These are phyloP conservation scores for Leishmania major DNA, from an alignment of 208 protist species.

Conservation along the genomic window DNA sequence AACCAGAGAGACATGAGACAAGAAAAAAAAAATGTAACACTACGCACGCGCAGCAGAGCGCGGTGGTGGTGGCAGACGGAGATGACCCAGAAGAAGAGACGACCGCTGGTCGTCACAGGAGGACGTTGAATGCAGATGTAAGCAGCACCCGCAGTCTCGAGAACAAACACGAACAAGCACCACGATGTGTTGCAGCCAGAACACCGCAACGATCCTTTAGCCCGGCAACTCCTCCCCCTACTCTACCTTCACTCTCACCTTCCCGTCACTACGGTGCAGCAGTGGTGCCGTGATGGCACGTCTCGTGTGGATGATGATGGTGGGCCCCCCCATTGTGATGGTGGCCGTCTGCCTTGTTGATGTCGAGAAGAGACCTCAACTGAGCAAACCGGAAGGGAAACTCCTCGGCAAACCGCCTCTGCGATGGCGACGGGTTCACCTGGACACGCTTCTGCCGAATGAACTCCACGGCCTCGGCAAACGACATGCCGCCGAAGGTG, in stretches of 20 bases:
- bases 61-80: not conserved
- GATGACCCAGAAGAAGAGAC: not conserved
- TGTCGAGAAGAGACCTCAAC: conserved; percentile 35
- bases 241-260: not conserved
- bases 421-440: conserved; percentile 69
- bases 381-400: conserved; percentile 56
- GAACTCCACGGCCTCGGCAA: conserved; percentile 47
- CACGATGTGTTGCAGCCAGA: not conserved
- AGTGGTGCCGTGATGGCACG: not conserved
- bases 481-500: conserved; percentile 65
- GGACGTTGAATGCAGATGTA: not conserved
- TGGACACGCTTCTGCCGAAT: conserved; percentile 55
- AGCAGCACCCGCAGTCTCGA: not conserved
- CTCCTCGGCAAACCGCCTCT: conserved; percentile 58
- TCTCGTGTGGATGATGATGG: not conserved
- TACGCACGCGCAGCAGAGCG: not conserved
- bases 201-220: not conserved
- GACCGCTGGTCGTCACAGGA: not conserved
- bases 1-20: not conserved
- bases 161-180: not conserved
- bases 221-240: not conserved
- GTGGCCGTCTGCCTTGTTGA: not conserved
- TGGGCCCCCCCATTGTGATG: not conserved
- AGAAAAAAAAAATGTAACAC: not conserved
- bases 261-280: not conserved